Conservation (phyloP, 2,329 filamentous ascomycete species). For the Drechslerella stenobrocha region DNA sequence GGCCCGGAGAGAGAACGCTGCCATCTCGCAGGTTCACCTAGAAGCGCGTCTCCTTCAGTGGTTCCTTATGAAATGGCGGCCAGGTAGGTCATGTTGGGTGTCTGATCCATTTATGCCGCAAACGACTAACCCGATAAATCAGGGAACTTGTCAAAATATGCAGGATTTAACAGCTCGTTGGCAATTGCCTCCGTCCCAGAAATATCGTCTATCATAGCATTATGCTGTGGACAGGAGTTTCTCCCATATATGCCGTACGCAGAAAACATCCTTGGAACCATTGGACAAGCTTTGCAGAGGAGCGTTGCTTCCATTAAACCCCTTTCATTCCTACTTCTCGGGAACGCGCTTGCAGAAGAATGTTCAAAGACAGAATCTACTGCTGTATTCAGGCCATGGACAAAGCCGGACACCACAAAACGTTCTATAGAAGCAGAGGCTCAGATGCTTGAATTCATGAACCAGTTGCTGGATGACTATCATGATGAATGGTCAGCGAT, state of each 20-base stretch:
- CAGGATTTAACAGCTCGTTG: constrained; percentile 37
- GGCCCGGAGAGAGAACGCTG: constrained; percentile 60
- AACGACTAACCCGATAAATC: constrained; percentile 45
- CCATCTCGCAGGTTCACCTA: constrained; percentile 62
- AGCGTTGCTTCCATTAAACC: constrained; percentile 41
- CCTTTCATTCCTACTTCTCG: constrained; percentile 41
- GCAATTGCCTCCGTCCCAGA: constrained; percentile 65
- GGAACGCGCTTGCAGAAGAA: constrained; percentile 32
- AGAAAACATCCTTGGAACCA: constrained; percentile 53
- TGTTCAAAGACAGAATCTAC: constrained; percentile 7
- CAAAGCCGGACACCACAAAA: constrained; percentile 27
- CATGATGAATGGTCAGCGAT: constrained; percentile 25
- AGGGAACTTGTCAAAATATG: constrained; percentile 37
- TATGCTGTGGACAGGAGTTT: constrained; percentile 70
- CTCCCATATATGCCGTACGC: constrained; percentile 66
- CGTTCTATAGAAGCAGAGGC: constrained; percentile 29
- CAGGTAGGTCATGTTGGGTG: constrained; percentile 62
- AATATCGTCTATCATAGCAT: constrained; percentile 67
- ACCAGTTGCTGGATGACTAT: constrained; percentile 26
- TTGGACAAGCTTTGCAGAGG: constrained; percentile 32
- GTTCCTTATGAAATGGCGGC: constrained; percentile 79
- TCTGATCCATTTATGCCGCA: constrained; percentile 36
- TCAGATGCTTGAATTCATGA: constrained; percentile 38
- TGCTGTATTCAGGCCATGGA: constrained; percentile 18
- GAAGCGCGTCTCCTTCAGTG: constrained; percentile 67